Base-by-base conservation (phyloP, 306 rosid species). In the Rosa chinensis region DNA sequence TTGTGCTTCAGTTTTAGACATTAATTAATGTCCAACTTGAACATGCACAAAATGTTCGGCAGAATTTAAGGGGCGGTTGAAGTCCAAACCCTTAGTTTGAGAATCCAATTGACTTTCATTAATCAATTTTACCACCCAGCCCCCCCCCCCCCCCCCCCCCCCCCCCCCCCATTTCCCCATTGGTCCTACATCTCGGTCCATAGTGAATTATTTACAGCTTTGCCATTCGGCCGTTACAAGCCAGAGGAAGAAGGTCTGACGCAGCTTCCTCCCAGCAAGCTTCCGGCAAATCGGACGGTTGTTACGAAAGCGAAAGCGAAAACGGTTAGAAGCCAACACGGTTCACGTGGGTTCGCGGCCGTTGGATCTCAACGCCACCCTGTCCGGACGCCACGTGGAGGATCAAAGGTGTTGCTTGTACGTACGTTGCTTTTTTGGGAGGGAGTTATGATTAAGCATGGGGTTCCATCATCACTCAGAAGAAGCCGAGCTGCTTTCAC, bases 311-410 rank as follows among this genome's bases (percentile, higher is more conserved):
- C 71, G 74, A 79, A 76, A 69, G 71, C 58, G 42, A 10, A 12
- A 49, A 78, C 85, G 53, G 82, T 81, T 77, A n/a, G 39, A 32
- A 72, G 81, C 35, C 59, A 39, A 63, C 53, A 35, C 32, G 58
- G 68, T 79, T 82, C 86, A 82, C 82, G 82, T 50, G 82, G 59
- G 61, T 47, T 79, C 43, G 20, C 16, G 73, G 77, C 77, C 77
- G 74, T 82, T 79, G 8, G 80, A 80, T 82, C 55, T 52, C 1
- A 6, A 56, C 35, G 62, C 63, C 14, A 39, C 32, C 50, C 50
- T 75, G 66, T 62, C 12, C 18, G 6, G 18, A 3, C 0, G 69
- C 18, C 20, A 25, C 20, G 69, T 32, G 69, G 69, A 10, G 10
- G 0, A 5, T 66, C 48, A 17, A 66, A 67, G 32, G 28, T 39